Percentiles rank a stretch among this genome's conserved stretches.
These are phyloP conservation scores for Gossypium trilobum DNA, from an alignment of 441 rosid genomes.

Conservation along the genomic window DNA sequence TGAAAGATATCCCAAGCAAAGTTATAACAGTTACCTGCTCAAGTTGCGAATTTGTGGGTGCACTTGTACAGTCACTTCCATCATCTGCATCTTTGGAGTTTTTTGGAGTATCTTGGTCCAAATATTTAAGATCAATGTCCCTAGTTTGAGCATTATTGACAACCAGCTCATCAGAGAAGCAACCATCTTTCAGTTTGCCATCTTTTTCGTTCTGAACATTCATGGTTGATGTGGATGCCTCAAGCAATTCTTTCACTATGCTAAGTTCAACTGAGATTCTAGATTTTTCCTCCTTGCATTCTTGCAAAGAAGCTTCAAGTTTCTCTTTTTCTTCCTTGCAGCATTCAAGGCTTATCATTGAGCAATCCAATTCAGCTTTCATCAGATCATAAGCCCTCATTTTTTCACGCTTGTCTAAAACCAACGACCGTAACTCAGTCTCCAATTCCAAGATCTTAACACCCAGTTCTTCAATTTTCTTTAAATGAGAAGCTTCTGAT, in stretches of 20 bases:
- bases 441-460: slow-evolving; percentile 67
- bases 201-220: slow-evolving; percentile 22
- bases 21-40: slow-evolving; percentile 32
- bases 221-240: slow-evolving; percentile 27
- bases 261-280: slow-evolving; percentile 49
- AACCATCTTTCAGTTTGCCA: slow-evolving; percentile 25
- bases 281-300: slow-evolving; percentile 53
- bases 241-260: slow-evolving; percentile 40
- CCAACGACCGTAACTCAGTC: slow-evolving; percentile 50
- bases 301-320: slow-evolving; percentile 58
- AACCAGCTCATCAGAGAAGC: slow-evolving; percentile 20
- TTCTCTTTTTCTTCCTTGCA: slow-evolving; percentile 89
- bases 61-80: slow-evolving; percentile 21
- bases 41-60: slow-evolving; percentile 20
- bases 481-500: slow-evolving; percentile 66
- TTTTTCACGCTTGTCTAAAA: slow-evolving; percentile 71
- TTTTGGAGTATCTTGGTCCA: slow-evolving; percentile 16
- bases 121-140: slow-evolving; percentile 2
- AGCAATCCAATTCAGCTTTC: slow-evolving; percentile 94
- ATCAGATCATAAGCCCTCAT: slow-evolving; percentile 58
- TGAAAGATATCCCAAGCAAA: not conserved
- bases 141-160: slow-evolving; percentile 18
- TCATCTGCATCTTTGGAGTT: slow-evolving; percentile 26
- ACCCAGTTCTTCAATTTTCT: slow-evolving; percentile 75
- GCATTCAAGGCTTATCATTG: slow-evolving; percentile 89